These are phyloP conservation scores for Letharia columbiana DNA, from an alignment of 495 filamentous ascomycete genomes.

Conservation along the genomic window DNA sequence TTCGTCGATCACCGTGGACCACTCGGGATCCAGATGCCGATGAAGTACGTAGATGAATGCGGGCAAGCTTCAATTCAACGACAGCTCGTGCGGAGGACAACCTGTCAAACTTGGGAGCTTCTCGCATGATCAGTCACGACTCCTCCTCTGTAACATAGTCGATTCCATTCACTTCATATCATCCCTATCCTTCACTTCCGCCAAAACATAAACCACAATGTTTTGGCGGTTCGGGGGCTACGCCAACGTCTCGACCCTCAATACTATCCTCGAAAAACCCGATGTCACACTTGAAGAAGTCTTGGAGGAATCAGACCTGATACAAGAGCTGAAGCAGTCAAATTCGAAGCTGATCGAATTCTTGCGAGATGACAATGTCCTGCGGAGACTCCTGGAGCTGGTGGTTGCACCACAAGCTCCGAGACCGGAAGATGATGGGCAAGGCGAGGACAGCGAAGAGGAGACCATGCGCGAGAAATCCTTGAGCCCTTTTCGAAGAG, in stretches of 20 bases:
- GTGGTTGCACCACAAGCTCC: constrained; percentile 69
- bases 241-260: constrained; percentile 91
- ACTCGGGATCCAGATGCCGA: constrained; percentile 1
- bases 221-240: constrained; percentile 99
- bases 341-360: constrained; percentile 98
- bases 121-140: constrained; percentile 9
- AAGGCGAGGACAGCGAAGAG: constrained; percentile 47
- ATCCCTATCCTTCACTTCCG: constrained; percentile 33
- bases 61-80: constrained; percentile 5
- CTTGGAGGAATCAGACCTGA: constrained; percentile 88
- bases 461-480: constrained; percentile 26
- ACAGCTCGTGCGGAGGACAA: constrained; percentile 5
- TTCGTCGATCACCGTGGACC: not conserved
- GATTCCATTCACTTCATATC: not conserved
- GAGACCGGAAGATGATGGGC: constrained; percentile 54
- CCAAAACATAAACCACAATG: constrained; percentile 54
- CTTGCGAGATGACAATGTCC: constrained; percentile 75
- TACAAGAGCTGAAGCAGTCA: constrained; percentile 96
- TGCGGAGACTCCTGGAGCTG: constrained; percentile 83
- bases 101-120: not conserved
- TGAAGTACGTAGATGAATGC: constrained; percentile 7
- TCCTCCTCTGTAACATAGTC: not conserved
- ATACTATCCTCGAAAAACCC: constrained; percentile 90
- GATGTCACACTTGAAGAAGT: constrained; percentile 93
- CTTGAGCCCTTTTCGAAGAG: constrained; percentile 26